Conservation (phyloP, 495 filamentous ascomycete genomes). For the Neurospora africana region DNA sequence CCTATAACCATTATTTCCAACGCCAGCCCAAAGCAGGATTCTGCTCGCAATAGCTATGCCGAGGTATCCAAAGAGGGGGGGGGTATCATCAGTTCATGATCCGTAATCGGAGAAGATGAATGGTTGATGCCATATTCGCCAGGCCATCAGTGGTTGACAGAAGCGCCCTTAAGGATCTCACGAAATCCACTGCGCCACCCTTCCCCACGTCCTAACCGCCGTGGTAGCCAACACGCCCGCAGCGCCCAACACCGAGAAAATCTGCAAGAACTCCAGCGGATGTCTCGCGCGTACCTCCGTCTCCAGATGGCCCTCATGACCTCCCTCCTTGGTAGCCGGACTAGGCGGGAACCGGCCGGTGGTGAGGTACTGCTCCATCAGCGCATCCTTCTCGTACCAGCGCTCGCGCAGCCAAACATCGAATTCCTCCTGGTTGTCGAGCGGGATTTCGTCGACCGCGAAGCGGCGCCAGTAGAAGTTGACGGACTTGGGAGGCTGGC, state of each 20-base stretch:
- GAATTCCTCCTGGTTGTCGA: conserved; percentile 51
- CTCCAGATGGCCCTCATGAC: conserved; percentile 30
- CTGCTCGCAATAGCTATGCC: not conserved
- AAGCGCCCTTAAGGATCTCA: not conserved
- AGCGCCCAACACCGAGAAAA: conserved; percentile 34
- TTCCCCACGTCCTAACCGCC: conserved; percentile 17
- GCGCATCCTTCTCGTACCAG: conserved; percentile 71
- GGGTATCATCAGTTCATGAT: too few relatives aligned
- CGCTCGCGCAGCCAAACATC: conserved; percentile 62
- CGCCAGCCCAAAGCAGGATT: not conserved
- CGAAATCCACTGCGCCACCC: not conserved
- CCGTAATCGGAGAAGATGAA: too few relatives aligned
- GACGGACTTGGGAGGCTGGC: conserved; percentile 68
- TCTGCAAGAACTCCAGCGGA: conserved; percentile 40
- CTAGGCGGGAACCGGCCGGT: conserved; percentile 57
- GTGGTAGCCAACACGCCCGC: conserved; percentile 26
- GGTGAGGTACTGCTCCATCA: conserved; percentile 59
- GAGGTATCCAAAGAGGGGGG: not conserved
- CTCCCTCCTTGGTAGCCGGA: conserved; percentile 22
- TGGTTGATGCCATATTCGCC: too few relatives aligned
- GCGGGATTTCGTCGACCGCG: conserved; percentile 51
- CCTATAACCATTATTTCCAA: not conserved
- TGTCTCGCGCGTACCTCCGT: conserved; percentile 37
- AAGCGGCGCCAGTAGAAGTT: conserved; percentile 82
- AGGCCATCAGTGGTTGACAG: too few relatives aligned